A percentile compares a stretch with the other conserved stretches of the same genome.
phyloP scores from a whole-genome alignment of 768 basidiomycete species.

The Coprinellus micaceus region DNA sequence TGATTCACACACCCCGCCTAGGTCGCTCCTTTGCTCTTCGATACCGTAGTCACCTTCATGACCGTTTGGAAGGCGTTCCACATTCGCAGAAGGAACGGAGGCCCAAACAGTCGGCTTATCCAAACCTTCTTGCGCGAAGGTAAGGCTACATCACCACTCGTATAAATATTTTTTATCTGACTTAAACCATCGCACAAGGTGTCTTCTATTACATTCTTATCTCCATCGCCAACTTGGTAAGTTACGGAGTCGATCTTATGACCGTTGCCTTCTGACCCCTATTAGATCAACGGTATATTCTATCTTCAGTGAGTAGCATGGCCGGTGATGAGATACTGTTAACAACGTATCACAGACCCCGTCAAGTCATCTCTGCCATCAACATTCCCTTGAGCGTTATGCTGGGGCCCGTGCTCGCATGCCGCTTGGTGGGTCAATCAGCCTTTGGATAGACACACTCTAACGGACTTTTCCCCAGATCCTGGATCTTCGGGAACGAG shows the following conservation, averaged over 20 bases:
- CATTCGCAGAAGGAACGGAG: slow-evolving; percentile 71
- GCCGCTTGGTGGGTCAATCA: slow-evolving; percentile 54
- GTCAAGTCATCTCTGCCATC: slow-evolving; percentile 78
- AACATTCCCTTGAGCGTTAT: slow-evolving; percentile 84
- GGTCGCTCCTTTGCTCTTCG: slow-evolving; percentile 80
- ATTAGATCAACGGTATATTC: slow-evolving; percentile 73
- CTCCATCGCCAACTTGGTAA: slow-evolving; percentile 75
- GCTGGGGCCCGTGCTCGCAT: slow-evolving; percentile 76
- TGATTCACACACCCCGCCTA: slow-evolving; percentile 23
- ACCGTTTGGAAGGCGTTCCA: slow-evolving; percentile 76
- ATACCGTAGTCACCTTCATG: slow-evolving; percentile 77
- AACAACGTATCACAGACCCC: slow-evolving; percentile 47
- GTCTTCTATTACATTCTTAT: slow-evolving; percentile 84
- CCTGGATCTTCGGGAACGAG: slow-evolving; percentile 77
- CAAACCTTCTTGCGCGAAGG: slow-evolving; percentile 85
- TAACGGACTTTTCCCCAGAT: slow-evolving; percentile 41
- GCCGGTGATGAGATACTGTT: not conserved
- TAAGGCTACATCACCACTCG: slow-evolving; percentile 21
- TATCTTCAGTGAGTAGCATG: slow-evolving; percentile 65
- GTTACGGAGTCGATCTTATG: slow-evolving; percentile 9
- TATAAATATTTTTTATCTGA: not conserved
- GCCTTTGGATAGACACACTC: not conserved
- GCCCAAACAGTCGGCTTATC: slow-evolving; percentile 73
- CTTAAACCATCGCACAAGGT: slow-evolving; percentile 34
- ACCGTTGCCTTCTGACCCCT: slow-evolving; percentile 3